Evolutionary conservation across 495 filamentous ascomycete genomes (phyloP).

Genomic region (Annulohypoxylon moriforme): DNA sequence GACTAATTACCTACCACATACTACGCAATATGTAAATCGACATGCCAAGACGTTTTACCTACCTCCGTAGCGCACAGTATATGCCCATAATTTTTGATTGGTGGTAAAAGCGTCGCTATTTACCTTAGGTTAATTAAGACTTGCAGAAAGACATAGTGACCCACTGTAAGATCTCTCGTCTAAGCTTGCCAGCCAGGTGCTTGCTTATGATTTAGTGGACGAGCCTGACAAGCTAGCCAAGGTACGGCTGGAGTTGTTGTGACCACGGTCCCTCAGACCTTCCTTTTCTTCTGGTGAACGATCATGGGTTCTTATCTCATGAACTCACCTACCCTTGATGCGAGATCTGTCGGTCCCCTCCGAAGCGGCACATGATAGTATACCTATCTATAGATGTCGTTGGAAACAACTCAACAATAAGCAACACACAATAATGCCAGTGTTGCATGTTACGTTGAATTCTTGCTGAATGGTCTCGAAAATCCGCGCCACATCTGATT

Average conservation of each 20-base stretch:
- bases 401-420: slow-evolving; percentile 10
- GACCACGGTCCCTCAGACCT: not conserved
- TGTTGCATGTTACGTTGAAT: slow-evolving; percentile 40
- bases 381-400: slow-evolving; percentile 13
- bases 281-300: not conserved
- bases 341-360: slow-evolving; percentile 11
- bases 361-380: slow-evolving; percentile 12
- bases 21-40: not conserved
- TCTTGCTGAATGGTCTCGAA: slow-evolving; percentile 23
- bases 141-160: not conserved
- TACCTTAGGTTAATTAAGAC: slow-evolving; percentile 4
- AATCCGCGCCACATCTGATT: slow-evolving; percentile 33
- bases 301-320: not conserved
- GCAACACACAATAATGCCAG: not conserved
- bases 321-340: not conserved
- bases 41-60: not conserved
- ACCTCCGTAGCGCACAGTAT: not conserved
- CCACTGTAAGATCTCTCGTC: not conserved
- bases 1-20: not conserved
- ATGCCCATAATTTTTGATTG: slow-evolving; percentile 3
- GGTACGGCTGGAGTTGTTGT: not conserved
- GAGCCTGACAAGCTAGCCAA: too few relatives aligned
- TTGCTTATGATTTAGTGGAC: not conserved
- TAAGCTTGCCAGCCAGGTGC: too few relatives aligned
- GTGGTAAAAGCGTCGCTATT: not conserved